Evolutionary conservation across 257 asterid genomes (phyloP), one percentile per base, ranked within the genome.

Genomic region (Solanum bukasovii): DNA sequence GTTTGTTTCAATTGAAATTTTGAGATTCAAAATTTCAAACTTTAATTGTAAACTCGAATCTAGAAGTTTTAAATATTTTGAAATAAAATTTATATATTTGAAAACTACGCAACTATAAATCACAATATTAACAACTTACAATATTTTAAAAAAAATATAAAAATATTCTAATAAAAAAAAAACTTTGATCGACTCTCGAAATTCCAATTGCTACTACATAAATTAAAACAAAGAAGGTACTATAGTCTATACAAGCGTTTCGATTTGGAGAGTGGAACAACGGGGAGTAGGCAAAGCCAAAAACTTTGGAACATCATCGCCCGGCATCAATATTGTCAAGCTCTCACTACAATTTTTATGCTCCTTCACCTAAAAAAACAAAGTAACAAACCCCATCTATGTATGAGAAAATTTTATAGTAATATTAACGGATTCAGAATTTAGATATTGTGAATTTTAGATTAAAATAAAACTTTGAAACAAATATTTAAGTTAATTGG

Each of bases 271-370:
- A 25, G 37, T 78, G 16, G 61, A 40, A 7, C 14, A 13, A 42
- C 2, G 37, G 1, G 89, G 90, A 82, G 89, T 59, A 35, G 87
- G 89, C 65, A 86, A 31, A 25, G 90, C 90, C 81, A 89, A 42
- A 71, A 37, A 86, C 31, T 23, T 89, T 35, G 90, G 90, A 29
- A 84, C 34, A 67, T 86, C 42, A 86, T 89, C 90, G 42, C 90
- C 90, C 0, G 91, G 85, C 91, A 89, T 89, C 87, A 89, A 40
- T n/a, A 89, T 87, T 71, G 73, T 72, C 35, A 89, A 70, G 79
- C 87, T 86, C 85, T 86, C 61, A 23, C 21, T 65, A n/a, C 46
- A 85, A 38, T 21, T 18, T 27, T 40, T 78, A 18, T 23, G 42
- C 86, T 88, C 70, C 85, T 34, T 42, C 29, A 10, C 35, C 87